Evolutionary conservation across 768 basidiomycete genomes (phyloP).

Genomic region (Suillus decipiens): DNA sequence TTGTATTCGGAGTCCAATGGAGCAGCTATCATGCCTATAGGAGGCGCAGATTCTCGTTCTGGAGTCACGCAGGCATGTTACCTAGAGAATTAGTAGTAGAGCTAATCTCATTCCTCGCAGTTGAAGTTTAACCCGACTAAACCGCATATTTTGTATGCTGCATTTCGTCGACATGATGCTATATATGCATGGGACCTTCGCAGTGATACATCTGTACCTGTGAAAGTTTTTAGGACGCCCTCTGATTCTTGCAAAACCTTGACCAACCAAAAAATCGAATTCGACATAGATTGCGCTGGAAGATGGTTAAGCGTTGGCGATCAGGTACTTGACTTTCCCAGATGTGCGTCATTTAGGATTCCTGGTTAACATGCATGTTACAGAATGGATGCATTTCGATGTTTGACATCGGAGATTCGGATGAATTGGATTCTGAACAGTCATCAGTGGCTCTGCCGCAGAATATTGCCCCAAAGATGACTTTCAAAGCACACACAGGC

Average conservation of each 20-base stretch:
- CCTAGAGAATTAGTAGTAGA: neutral
- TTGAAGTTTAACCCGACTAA: conserved; percentile 74
- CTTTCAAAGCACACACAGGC: conserved; percentile 63
- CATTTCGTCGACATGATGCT: conserved; percentile 61
- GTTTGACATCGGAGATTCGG: conserved; percentile 47
- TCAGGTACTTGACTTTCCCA: conserved; percentile 43
- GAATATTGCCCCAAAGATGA: conserved; percentile 31
- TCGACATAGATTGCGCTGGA: conserved; percentile 75
- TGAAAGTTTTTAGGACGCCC: conserved; percentile 35
- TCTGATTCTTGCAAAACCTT: conserved; percentile 1
- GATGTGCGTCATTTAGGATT: neutral
- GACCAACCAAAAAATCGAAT: conserved; percentile 79
- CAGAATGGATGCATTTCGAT: conserved; percentile 62
- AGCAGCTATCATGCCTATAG: conserved; percentile 62
- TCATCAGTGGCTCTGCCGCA: conserved; percentile 7
- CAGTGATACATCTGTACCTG: conserved; percentile 46
- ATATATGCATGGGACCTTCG: conserved; percentile 85
- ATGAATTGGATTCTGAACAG: conserved; percentile 8
- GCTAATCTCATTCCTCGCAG: conserved; percentile 37
- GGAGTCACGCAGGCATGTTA: conserved; percentile 5
- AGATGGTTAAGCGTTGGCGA: conserved; percentile 65
- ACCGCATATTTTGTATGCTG: conserved; percentile 75
- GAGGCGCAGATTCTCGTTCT: conserved; percentile 40
- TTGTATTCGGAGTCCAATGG: conserved; percentile 64
- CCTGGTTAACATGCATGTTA: neutral